Evolutionary conservation across 495 filamentous ascomycete genomes (phyloP), one percentile per base, ranked within the genome.

Genomic region (Letharia columbiana): DNA sequence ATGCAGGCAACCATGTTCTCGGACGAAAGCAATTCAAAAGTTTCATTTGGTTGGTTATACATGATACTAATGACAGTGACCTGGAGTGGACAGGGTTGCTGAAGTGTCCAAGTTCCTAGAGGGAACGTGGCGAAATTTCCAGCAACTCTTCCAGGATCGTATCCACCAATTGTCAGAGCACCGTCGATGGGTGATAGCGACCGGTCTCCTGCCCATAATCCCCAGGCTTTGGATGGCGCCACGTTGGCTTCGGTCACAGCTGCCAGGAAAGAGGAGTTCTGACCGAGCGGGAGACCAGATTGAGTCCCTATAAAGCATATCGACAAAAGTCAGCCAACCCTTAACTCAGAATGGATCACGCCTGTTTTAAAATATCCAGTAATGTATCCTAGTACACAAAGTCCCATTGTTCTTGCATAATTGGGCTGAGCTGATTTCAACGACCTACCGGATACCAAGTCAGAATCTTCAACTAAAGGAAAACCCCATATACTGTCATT

Each of bases 121-220:
- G 57, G 57, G 12, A 60, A 60, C 40, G 35, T 60, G 31, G 57
- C 40, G 35, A 63, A 54, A 13, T 63, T 52, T 7, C 44, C 61
- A 11, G 41, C 33, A 5, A 63, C 41, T 54, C 61, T 63, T 4
- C 45, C 31, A 10, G 61, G 1, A 20, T 54, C 44, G 44, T 63
- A 63, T 18, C 45, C 61, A 8, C 61, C 61, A 40, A 63, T 28
- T 12, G 50, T 54, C 31, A 63, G 37, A 20, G 45, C 39, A 23
- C 61, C 61, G 35, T 63, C 61, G 17, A 11, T 9, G n/a, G 61
- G 61, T n/a, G 61, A 63, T 18, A 63, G 44, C n/a, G 61, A 63
- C 37, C 61, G 61, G 39, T 63, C 61, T 18, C 45, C 61, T 33
- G 45, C 61, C 15, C 49, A 49, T 9, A 63, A 40, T 4, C 61